phyloP scores from a whole-genome alignment of 306 rosid genomes.

The Fagus sylvatica region DNA sequence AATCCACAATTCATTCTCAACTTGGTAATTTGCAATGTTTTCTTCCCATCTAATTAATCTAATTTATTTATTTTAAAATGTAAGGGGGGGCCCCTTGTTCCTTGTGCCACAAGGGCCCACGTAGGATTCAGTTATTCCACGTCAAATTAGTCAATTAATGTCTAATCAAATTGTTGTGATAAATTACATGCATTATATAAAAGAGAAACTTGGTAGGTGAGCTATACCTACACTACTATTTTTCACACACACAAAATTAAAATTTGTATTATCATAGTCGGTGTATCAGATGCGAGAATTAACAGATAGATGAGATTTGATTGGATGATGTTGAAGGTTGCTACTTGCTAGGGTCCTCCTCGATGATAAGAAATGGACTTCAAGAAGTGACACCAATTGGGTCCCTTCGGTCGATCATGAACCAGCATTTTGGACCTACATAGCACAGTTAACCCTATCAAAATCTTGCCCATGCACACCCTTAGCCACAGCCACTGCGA shows the following conservation, averaged over 20 bases:
- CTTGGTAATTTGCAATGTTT: too few species aligned
- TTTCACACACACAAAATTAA: not conserved
- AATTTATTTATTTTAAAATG: too few species aligned
- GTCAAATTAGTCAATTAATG: not conserved
- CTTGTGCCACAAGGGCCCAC: not conserved
- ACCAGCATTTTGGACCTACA: conserved; percentile 51
- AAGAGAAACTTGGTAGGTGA: conserved; percentile 10
- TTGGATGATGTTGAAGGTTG: conserved; percentile 19
- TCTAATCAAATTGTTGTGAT: conserved; percentile 11
- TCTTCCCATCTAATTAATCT: too few species aligned
- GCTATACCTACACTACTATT: not conserved
- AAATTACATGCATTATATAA: not conserved
- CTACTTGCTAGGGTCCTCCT: not conserved
- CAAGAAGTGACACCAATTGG: conserved; percentile 40
- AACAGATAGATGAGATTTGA: not conserved
- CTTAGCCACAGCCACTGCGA: not conserved
- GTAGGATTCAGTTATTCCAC: not conserved
- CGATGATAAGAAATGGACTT: conserved; percentile 23
- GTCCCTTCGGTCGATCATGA: conserved; percentile 49
- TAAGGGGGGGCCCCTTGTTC: too few species aligned
- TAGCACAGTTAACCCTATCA: conserved; percentile 15
- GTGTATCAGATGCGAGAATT: not conserved
- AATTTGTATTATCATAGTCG: not conserved
- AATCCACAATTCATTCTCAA: too few species aligned
- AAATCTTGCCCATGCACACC: conserved; percentile 10